Conservation (phyloP, 768 basidiomycete species). For the Suillus ampliporus region DNA sequence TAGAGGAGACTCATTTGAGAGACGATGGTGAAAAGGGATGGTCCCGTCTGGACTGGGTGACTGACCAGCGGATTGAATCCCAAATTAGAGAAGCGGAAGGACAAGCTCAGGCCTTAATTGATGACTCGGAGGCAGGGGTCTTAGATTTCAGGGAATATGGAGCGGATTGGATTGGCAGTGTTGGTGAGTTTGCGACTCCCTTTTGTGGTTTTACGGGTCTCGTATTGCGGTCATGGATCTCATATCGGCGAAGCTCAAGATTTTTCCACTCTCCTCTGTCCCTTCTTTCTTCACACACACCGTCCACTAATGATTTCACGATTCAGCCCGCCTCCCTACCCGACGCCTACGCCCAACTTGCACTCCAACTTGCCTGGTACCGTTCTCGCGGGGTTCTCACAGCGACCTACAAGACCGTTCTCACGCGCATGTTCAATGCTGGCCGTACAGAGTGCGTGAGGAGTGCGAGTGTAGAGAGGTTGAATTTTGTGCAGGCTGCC, state of each 20-base stretch:
- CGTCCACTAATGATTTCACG: not conserved
- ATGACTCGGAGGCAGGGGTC: conserved; percentile 84
- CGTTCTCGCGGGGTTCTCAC: conserved; percentile 76
- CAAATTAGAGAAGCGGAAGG: conserved; percentile 64
- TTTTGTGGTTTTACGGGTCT: not conserved
- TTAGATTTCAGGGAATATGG: conserved; percentile 87
- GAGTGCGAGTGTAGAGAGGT: conserved; percentile 71
- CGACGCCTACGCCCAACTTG: conserved; percentile 92
- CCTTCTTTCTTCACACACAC: not conserved
- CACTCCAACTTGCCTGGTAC: conserved; percentile 91
- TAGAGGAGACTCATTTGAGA: conserved; percentile 11
- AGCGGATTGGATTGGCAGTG: conserved; percentile 81
- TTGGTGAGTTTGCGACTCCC: conserved; percentile 52
- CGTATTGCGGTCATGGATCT: not conserved
- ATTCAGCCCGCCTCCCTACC: conserved; percentile 60
- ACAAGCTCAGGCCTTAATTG: conserved; percentile 62
- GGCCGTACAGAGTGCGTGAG: conserved; percentile 88
- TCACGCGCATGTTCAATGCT: conserved; percentile 84
- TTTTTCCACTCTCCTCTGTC: not conserved
- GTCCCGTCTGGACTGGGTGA: conserved; percentile 76
- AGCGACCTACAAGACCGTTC: conserved; percentile 91
- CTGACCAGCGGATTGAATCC: conserved; percentile 59
- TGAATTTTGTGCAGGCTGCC: conserved; percentile 24
- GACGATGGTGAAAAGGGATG: conserved; percentile 38
- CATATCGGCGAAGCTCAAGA: not conserved